Percentiles rank a stretch among this genome's conserved stretches.
These are phyloP conservation scores for Aspergillus sp. DNA, from an alignment of 2,329 filamentous ascomycete genomes.

Conservation along the genomic window DNA sequence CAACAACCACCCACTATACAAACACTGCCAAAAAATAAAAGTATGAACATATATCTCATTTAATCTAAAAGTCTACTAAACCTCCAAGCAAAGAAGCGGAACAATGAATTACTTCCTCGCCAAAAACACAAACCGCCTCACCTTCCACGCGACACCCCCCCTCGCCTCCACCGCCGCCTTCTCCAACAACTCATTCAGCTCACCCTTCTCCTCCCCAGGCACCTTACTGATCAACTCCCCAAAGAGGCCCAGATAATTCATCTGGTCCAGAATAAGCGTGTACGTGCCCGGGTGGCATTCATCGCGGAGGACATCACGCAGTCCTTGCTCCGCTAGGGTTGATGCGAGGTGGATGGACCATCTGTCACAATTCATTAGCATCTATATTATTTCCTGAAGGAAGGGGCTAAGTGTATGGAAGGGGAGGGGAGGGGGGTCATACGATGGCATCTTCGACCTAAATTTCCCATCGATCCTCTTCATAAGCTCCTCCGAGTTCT, in stretches of 20 bases:
- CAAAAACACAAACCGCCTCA: neutral
- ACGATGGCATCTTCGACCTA: neutral
- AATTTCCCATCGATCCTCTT: neutral
- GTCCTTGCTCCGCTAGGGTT: neutral
- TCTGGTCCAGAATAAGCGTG: neutral
- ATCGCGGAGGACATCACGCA: neutral
- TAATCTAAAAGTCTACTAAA: no score
- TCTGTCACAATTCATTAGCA: neutral
- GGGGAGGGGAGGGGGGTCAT: neutral
- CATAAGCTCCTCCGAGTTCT: neutral
- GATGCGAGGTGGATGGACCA: neutral
- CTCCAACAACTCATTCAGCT: neutral
- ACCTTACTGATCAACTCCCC: neutral
- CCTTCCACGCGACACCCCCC: neutral
- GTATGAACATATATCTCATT: no score
- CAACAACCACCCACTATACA: no score
- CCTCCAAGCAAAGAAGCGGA: no score
- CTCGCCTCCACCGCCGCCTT: neutral
- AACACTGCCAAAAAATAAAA: no score
- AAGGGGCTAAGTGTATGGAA: neutral
- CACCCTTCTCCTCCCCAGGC: neutral
- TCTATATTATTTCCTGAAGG: no score
- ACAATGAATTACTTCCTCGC: neutral
- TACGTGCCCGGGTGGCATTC: neutral
- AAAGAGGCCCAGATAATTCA: neutral